Conservation (phyloP, 148 eudicot species). For the Dysphania ambrosioides region DNA sequence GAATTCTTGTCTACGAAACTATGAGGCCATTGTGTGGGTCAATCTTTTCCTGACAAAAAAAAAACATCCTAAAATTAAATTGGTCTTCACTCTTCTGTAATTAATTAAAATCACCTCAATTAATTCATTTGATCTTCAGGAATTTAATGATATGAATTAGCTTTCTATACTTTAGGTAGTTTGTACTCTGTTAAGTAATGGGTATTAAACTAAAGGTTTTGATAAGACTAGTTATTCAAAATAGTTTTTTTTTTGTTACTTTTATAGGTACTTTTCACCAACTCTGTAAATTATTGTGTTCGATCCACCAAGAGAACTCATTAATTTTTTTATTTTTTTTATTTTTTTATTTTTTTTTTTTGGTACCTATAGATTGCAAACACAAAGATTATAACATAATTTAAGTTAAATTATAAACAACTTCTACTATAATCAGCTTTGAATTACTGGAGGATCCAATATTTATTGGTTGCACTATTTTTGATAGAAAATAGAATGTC, state of each 20-base stretch:
- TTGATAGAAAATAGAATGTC: too few relatives aligned
- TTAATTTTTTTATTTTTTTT: too few relatives aligned
- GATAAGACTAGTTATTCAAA: neutral
- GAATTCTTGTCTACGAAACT: neutral
- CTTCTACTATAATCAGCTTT: neutral
- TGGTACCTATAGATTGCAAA: neutral
- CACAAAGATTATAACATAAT: neutral
- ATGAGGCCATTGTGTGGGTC: constrained; percentile 18
- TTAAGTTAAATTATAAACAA: neutral
- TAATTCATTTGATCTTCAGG: neutral
- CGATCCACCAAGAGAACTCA: neutral
- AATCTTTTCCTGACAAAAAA: constrained; percentile 28
- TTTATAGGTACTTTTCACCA: neutral
- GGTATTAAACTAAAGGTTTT: neutral
- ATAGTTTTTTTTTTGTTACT: neutral
- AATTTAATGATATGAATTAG: neutral
- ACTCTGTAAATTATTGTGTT: neutral
- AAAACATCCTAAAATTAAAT: constrained; percentile 22
- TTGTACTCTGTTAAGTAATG: neutral
- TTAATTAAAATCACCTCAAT: constrained; percentile 20
- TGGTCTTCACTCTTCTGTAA: constrained; percentile 1
- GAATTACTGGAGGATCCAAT: neutral
- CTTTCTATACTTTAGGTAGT: neutral
- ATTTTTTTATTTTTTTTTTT: too few relatives aligned
- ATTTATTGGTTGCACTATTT: neutral